Conservation (phyloP, 2,329 filamentous ascomycete species). For the Teratosphaeriaceae sp. region DNA sequence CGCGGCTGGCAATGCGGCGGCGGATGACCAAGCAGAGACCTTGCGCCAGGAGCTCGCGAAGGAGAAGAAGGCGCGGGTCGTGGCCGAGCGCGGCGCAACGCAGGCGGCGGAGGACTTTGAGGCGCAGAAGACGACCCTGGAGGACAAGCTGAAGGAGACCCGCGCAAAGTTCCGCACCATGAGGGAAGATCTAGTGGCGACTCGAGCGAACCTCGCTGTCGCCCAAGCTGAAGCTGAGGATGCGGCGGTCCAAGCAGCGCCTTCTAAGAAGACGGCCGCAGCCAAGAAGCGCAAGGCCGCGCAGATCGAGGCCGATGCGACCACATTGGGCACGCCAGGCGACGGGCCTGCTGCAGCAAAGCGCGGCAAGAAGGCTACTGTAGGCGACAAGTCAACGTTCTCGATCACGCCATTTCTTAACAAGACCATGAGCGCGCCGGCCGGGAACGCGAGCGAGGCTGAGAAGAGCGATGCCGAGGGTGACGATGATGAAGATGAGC, state of each 20-base stretch:
- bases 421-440: slow-evolving; percentile 56
- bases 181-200: slow-evolving; percentile 67
- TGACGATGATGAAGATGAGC: slow-evolving; percentile 19
- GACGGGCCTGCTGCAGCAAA: slow-evolving; percentile 41
- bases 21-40: slow-evolving; percentile 39
- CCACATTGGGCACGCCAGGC: slow-evolving; percentile 43
- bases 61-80: slow-evolving; percentile 47
- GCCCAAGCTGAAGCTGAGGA: slow-evolving; percentile 48
- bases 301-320: slow-evolving; percentile 41
- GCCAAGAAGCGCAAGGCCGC: slow-evolving; percentile 39
- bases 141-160: slow-evolving; percentile 64
- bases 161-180: slow-evolving; percentile 62
- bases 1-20: slow-evolving; percentile 34
- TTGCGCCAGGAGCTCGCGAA: slow-evolving; percentile 45
- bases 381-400: slow-evolving; percentile 85
- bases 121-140: slow-evolving; percentile 56
- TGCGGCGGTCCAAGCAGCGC: slow-evolving; percentile 31
- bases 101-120: slow-evolving; percentile 56
- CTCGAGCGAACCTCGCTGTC: no score
- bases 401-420: slow-evolving; percentile 93
- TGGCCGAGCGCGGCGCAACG: slow-evolving; percentile 46
- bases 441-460: slow-evolving; percentile 31
- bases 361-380: slow-evolving; percentile 45
- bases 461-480: slow-evolving; percentile 8
- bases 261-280: no score